Evolutionary conservation across 352 stramenopile species (phyloP), one percentile per base, ranked within the genome.

Genomic region (Phytophthora pisi): DNA sequence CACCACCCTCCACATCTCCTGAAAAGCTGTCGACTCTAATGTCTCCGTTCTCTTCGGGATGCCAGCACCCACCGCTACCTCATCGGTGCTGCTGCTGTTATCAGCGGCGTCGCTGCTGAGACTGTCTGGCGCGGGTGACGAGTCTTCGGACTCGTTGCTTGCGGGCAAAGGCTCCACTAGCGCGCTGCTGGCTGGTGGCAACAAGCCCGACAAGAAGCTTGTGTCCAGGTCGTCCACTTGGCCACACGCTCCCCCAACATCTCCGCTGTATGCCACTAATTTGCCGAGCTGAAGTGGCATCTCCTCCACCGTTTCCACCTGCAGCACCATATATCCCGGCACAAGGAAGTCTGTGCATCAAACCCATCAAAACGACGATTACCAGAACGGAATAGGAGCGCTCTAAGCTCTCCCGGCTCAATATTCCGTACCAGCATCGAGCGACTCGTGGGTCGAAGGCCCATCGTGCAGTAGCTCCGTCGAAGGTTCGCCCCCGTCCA

Each of bases 371-470:
- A 30, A 30, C 15, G 10, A 15, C 10, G 10, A 51, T 51, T 24
- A 72, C 31, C 16, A 13, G 15, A 30, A 40, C 3, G 31, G 11
- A 30, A 20, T 50, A 30, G 2, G 26, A 30, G 26, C 26, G 26
- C 26, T 30, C 5, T 30, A 8, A 30, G 26, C 26, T 7, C 5
- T 7, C 26, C 26, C 26, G 26, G 26, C 0, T 8, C 3, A 30
- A 5, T 30, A 30, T 1, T 59, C 40, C 65, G n/a, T 7, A 72
- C 65, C 65, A n/a, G 24, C 13, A 52, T 72, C 65, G 23, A 72
- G 47, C 1, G 23, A 24, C 7, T 8, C 46, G 46, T 68, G 52
- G 5, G 4, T 18, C 4, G 28, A 20, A 7, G 23, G 40, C 1
- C 16, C 34, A 16, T 26, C 5, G 50, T 42, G 8, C 13, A 7